Evolutionary conservation across 768 basidiomycete genomes (phyloP).

Genomic region (Leccinum uliginosum): DNA sequence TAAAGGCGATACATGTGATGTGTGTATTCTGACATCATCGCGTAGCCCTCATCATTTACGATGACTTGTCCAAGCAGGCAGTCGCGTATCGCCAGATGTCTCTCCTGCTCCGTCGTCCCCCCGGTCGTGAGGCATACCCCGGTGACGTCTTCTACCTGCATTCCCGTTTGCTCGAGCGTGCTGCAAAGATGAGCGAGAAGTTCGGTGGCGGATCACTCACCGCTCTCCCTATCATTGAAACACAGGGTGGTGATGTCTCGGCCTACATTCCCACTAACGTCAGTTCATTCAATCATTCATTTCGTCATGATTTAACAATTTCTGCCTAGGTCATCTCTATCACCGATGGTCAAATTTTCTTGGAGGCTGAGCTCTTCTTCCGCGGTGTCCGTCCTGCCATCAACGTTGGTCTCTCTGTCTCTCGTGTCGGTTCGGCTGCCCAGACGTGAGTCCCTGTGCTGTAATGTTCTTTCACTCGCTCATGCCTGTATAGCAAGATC

Average conservation of each 20-base stretch:
- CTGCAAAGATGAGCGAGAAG: slow-evolving; percentile 99
- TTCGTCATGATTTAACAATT: background rate
- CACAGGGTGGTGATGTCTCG: slow-evolving; percentile 99
- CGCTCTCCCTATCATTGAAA: slow-evolving; percentile 99
- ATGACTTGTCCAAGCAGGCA: slow-evolving; percentile 99
- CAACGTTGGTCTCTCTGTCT: slow-evolving; percentile 99
- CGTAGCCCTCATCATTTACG: slow-evolving; percentile 94
- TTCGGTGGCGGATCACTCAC: slow-evolving; percentile 98
- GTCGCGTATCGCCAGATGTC: slow-evolving; percentile 99
- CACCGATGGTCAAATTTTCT: slow-evolving; percentile 99
- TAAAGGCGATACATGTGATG: background rate
- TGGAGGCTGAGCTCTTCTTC: slow-evolving; percentile 99
- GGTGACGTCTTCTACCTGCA: slow-evolving; percentile 99
- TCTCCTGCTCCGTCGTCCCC: slow-evolving; percentile 97
- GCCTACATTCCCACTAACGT: slow-evolving; percentile 97
- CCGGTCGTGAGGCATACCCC: slow-evolving; percentile 99
- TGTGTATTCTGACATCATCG: slow-evolving; percentile 13
- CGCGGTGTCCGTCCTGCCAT: slow-evolving; percentile 99
- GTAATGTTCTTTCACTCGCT: background rate
- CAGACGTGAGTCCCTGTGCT: slow-evolving; percentile 73
- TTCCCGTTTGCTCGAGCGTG: slow-evolving; percentile 99
- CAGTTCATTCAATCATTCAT: slow-evolving; percentile 20
- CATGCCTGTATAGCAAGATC: slow-evolving; percentile 64
- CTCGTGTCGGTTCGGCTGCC: slow-evolving; percentile 99
- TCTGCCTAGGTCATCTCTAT: slow-evolving; percentile 89